These are phyloP conservation scores for Microsporum audouinii DNA, from an alignment of 2,329 filamentous ascomycete species.

Conservation along the genomic window DNA sequence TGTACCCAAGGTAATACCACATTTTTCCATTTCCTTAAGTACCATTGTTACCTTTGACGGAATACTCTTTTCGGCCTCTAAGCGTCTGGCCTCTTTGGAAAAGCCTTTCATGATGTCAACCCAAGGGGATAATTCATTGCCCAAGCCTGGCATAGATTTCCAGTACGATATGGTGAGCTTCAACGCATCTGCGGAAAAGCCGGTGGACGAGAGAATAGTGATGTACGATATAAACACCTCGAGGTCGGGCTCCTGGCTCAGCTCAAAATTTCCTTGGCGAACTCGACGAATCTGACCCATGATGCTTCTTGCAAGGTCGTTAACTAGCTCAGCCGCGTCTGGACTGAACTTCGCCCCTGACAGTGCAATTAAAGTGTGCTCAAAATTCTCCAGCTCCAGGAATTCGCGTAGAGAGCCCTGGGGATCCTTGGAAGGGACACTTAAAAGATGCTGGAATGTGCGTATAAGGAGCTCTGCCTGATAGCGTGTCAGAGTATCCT, in stretches of 20 bases:
- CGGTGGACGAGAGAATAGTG: slow-evolving; percentile 43
- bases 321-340: slow-evolving; percentile 27
- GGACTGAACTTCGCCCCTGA: slow-evolving; percentile 27
- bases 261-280: not conserved
- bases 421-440: slow-evolving; percentile 11
- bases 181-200: slow-evolving; percentile 44
- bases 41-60: slow-evolving; percentile 17
- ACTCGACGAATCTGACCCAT: slow-evolving; percentile 23
- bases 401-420: slow-evolving; percentile 15
- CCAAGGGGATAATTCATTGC: slow-evolving; percentile 26
- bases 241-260: slow-evolving; percentile 14
- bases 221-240: slow-evolving; percentile 38
- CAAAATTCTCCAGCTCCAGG: slow-evolving; percentile 30
- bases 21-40: slow-evolving; percentile 15
- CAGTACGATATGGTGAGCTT: slow-evolving; percentile 36
- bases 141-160: slow-evolving; percentile 1
- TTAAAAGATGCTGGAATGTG: slow-evolving; percentile 51
- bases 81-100: slow-evolving; percentile 40
- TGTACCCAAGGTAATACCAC: slow-evolving; percentile 26
- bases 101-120: slow-evolving; percentile 45
- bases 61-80: not conserved
- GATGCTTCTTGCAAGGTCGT: slow-evolving; percentile 31
- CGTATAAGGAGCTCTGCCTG: slow-evolving; percentile 52
- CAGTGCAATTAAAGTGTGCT: slow-evolving; percentile 31
- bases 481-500: slow-evolving; percentile 47